These are phyloP conservation scores for Exophiala sp. DNA, from an alignment of 2,329 filamentous ascomycete species.

Conservation along the genomic window DNA sequence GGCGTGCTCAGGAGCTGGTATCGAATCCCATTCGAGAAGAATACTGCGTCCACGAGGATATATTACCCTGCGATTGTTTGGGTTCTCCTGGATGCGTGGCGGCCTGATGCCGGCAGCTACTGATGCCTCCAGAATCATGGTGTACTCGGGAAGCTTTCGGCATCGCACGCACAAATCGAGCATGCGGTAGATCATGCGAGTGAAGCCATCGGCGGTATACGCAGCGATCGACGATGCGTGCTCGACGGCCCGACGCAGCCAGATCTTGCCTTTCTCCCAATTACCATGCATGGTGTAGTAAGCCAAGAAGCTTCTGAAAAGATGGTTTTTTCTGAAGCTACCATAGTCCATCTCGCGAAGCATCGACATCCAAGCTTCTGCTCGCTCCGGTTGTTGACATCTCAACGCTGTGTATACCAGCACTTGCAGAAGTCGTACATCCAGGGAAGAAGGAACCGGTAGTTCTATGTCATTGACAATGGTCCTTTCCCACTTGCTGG, in stretches of 20 bases:
- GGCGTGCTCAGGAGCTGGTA: conserved; percentile 9
- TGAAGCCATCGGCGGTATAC: conserved; percentile 11
- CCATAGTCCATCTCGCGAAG: conserved; percentile 16
- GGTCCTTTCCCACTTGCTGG: conserved; percentile 17
- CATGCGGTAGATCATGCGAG: conserved; percentile 24
- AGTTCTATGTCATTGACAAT: conserved; percentile 20
- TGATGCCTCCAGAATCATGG: conserved; percentile 21
- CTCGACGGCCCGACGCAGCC: conserved; percentile 18
- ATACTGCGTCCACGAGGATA: conserved; percentile 17
- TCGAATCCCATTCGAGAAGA: conserved; percentile 18
- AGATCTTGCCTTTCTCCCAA: conserved; percentile 25
- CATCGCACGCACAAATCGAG: conserved; percentile 26
- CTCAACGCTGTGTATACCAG: conserved; percentile 21
- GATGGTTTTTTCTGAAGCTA: conserved; percentile 13
- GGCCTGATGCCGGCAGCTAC: conserved; percentile 18
- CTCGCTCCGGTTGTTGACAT: conserved; percentile 23
- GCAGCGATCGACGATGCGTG: conserved; percentile 17
- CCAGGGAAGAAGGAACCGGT: conserved; percentile 16
- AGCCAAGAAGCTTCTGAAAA: conserved; percentile 22
- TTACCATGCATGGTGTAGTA: conserved; percentile 19
- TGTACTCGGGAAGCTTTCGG: conserved; percentile 21
- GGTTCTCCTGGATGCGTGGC: conserved; percentile 4
- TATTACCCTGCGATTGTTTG: conserved; percentile 10
- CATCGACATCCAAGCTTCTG: conserved; percentile 25
- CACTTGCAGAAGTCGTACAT: conserved; percentile 16